These are phyloP conservation scores for Carex myosuroides DNA, from an alignment of 176 grass and related monocot genomes.

Conservation along the genomic window DNA sequence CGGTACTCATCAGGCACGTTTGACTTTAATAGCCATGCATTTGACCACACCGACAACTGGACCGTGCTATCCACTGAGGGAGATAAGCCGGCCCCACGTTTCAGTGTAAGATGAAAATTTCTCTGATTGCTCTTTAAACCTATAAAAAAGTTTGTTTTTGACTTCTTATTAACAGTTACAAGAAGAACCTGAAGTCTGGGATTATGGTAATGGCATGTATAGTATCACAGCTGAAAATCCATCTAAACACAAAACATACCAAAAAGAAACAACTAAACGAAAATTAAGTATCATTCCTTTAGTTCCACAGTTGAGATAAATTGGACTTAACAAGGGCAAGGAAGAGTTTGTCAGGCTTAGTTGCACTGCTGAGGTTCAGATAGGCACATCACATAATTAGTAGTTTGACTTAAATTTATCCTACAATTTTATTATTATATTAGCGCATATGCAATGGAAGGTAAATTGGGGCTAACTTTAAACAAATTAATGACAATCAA, in stretches of 20 bases:
- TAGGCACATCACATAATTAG: not conserved
- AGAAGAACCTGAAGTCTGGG: not conserved
- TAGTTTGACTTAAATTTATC: not conserved
- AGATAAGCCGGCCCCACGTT: slow-evolving; percentile 62
- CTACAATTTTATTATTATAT: not conserved
- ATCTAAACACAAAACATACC: not conserved
- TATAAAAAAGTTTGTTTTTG: not conserved
- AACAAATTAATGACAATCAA: not conserved
- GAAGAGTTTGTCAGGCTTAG: not conserved
- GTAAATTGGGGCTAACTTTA: not conserved
- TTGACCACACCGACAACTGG: slow-evolving; percentile 85
- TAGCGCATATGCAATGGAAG: not conserved
- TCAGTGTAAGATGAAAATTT: slow-evolving; percentile 53
- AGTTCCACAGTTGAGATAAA: not conserved
- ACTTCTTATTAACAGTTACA: not conserved
- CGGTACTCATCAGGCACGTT: slow-evolving; percentile 49
- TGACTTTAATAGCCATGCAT: slow-evolving; percentile 42
- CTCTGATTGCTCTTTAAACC: not conserved
- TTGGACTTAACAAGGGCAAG: not conserved
- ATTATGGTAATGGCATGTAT: not conserved
- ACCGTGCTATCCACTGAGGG: slow-evolving; percentile 60
- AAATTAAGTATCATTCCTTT: not conserved
- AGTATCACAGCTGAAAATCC: slow-evolving; percentile 17
- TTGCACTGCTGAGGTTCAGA: not conserved
- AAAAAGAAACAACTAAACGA: not conserved